These are phyloP conservation scores for Colletotrichum sp. DNA, from an alignment of 2,329 filamentous ascomycete species.

Conservation along the genomic window DNA sequence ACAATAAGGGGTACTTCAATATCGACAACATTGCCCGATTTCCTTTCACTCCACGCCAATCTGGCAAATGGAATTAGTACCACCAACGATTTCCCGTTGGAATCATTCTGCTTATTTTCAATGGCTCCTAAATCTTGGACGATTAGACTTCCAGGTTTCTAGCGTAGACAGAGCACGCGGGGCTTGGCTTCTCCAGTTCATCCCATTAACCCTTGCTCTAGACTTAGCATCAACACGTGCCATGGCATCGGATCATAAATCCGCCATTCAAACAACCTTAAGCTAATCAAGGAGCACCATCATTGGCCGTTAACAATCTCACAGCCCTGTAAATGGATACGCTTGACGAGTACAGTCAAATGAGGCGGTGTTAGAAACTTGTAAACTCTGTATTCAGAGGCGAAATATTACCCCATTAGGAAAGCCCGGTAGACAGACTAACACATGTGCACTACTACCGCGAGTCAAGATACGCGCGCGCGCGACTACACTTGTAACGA, in stretches of 20 bases:
- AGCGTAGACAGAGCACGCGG: neutral
- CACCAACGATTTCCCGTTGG: rapidly evolving
- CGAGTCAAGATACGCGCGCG: neutral
- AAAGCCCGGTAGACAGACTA: neutral
- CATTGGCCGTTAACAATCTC: neutral
- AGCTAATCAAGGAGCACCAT: neutral
- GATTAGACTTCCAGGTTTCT: neutral
- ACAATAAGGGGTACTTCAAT: neutral
- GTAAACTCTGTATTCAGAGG: neutral
- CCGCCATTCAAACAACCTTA: neutral
- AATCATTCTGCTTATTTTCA: neutral
- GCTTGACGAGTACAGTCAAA: neutral
- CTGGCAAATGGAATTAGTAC: neutral
- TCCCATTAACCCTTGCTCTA: neutral
- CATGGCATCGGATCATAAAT: neutral
- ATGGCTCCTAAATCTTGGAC: neutral
- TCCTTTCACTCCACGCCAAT: neutral
- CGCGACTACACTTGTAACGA: neutral
- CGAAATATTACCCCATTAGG: neutral
- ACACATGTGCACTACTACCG: neutral
- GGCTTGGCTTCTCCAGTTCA: neutral
- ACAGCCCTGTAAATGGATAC: neutral
- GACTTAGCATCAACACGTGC: neutral
- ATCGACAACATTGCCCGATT: neutral
- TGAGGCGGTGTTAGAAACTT: neutral